Conservation (phyloP, 352 stramenopile species). For the Globisporangium lucens region DNA sequence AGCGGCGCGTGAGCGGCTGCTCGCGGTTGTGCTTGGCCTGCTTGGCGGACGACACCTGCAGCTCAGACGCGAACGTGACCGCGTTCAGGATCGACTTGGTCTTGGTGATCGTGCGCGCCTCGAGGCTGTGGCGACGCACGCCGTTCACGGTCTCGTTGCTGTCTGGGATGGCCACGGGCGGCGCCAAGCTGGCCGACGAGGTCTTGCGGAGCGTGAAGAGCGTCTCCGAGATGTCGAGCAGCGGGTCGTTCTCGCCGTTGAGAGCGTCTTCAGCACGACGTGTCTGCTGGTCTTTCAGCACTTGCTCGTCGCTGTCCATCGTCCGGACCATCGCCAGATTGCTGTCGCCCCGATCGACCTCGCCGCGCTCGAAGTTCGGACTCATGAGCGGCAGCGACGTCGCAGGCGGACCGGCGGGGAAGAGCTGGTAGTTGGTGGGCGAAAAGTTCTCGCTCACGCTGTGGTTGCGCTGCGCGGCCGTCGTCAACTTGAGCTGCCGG, state of each 20-base stretch:
- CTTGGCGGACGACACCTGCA: slow-evolving; percentile 10
- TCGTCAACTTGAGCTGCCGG: slow-evolving; percentile 39
- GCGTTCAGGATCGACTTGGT: slow-evolving; percentile 20
- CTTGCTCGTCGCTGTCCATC: background rate
- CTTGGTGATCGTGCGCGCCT: slow-evolving; percentile 13
- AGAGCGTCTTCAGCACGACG: background rate
- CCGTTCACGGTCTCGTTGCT: slow-evolving; percentile 7
- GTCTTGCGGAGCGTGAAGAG: background rate
- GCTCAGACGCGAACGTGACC: slow-evolving; percentile 13
- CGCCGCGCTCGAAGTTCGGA: slow-evolving; percentile 5
- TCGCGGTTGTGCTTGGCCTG: slow-evolving; percentile 21
- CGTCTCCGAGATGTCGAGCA: background rate
- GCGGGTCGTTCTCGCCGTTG: background rate
- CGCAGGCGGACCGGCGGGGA: background rate
- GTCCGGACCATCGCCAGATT: background rate
- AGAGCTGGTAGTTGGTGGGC: slow-evolving; percentile 19
- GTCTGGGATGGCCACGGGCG: background rate
- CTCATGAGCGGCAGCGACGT: slow-evolving; percentile 6
- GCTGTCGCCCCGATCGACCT: background rate
- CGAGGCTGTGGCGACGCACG: slow-evolving; percentile 8
- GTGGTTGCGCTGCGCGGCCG: slow-evolving; percentile 29
- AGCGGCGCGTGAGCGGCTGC: slow-evolving; percentile 31
- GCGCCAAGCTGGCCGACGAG: background rate
- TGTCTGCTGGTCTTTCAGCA: background rate
- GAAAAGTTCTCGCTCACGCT: slow-evolving; percentile 33